These are phyloP conservation scores for Eleusine indica DNA, from an alignment of 176 grass and related monocot species.

Conservation along the genomic window DNA sequence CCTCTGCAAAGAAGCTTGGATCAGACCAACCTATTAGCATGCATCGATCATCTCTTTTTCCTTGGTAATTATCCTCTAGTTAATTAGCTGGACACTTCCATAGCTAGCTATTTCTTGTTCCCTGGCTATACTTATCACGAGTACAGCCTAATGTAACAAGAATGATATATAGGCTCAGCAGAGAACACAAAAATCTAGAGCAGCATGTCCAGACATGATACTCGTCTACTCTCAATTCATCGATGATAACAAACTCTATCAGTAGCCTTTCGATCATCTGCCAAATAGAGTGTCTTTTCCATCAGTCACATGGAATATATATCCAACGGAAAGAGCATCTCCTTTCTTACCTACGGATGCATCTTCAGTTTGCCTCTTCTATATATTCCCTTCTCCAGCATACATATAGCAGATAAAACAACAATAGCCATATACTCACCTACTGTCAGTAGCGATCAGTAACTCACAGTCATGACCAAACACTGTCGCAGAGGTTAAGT, in stretches of 20 bases:
- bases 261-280: conserved; percentile 29
- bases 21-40: neutral
- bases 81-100: neutral
- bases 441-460: neutral
- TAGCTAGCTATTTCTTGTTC: neutral
- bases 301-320: conserved; percentile 34
- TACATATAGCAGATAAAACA: conserved; percentile 1
- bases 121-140: neutral
- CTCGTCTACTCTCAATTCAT: conserved; percentile 3
- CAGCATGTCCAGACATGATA: conserved; percentile 20
- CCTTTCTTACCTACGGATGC: conserved; percentile 19
- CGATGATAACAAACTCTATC: conserved; percentile 38
- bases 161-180: conserved; percentile 11
- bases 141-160: conserved; percentile 26
- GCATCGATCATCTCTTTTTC: neutral
- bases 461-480: conserved; percentile 25
- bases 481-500: conserved; percentile 23
- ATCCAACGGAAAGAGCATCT: conserved; percentile 24
- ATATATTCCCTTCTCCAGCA: neutral
- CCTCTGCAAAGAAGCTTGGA: neutral
- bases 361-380: conserved; percentile 1
- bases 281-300: conserved; percentile 35
- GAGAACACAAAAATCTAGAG: conserved; percentile 24
- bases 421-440: neutral
- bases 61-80: neutral